phyloP scores from a whole-genome alignment of 345 rosid species.

The Eucalyptus pauciflora region DNA sequence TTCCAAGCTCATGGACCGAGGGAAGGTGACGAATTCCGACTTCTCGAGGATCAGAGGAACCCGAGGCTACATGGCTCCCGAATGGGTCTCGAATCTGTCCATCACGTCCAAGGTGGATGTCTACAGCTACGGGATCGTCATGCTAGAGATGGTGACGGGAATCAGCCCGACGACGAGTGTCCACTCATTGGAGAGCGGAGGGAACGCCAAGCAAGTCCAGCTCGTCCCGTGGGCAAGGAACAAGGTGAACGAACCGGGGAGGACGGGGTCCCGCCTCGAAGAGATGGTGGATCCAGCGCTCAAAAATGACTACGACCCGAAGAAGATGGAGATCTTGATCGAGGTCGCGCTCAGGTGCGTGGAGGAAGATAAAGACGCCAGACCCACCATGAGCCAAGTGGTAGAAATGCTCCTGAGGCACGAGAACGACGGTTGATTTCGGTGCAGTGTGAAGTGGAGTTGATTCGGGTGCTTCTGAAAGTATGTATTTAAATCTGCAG shows the following conservation, averaged over 20 bases:
- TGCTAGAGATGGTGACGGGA: slow-evolving; percentile 26
- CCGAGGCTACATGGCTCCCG: slow-evolving; percentile 14
- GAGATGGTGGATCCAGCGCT: slow-evolving; percentile 13
- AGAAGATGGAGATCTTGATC: slow-evolving; percentile 3
- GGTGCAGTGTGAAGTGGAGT: not conserved
- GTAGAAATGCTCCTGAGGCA: slow-evolving; percentile 5
- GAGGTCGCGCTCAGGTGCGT: slow-evolving; percentile 13
- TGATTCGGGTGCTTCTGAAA: not conserved
- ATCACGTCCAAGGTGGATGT: slow-evolving; percentile 18
- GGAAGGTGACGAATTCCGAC: not conserved
- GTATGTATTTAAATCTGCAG: not conserved
- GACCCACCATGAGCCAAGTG: slow-evolving; percentile 19
- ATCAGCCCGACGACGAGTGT: not conserved
- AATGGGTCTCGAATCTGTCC: slow-evolving; percentile 7
- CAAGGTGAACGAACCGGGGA: not conserved
- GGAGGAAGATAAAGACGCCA: slow-evolving; percentile 12
- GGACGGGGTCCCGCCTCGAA: not conserved
- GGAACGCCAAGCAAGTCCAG: not conserved
- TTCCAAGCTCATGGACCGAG: slow-evolving; percentile 8
- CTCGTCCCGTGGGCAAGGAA: slow-evolving; percentile 13
- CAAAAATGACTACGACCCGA: not conserved
- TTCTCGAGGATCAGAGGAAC: slow-evolving; percentile 13
- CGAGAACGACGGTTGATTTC: not conserved
- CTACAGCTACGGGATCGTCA: slow-evolving; percentile 29
- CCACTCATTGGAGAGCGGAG: not conserved